Evolutionary conservation across 208 protist species (phyloP), one percentile per base, ranked within the genome.

Genomic region (Porcisia hertigi): DNA sequence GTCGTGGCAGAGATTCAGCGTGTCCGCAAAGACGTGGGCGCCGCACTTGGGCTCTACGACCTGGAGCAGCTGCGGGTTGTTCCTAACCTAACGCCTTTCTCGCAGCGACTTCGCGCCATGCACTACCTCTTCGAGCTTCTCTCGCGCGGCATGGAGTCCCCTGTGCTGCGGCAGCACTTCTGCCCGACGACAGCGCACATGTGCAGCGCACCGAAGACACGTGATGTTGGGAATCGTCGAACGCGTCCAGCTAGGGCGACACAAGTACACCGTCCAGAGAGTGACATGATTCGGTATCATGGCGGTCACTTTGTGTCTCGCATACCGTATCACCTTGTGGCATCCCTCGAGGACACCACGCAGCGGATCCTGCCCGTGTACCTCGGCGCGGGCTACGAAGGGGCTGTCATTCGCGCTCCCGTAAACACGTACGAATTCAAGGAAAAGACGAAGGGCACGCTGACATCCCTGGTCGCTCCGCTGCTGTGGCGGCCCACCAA

Each of bases 41-140:
- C 53, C 12, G 62, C 74, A 5, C 69, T 82, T 43, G 3, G 63
- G 34, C 65, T 94, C 18, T 53, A 54, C 34, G 85, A 90, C 72
- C 71, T 87, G 36, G 89, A 93, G 79, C 77, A 87, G 82, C 89
- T 97, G 20, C 88, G 88, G 23, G 78, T 89, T 34, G 84, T 89
- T 59, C 93, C 93, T 3, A 96, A 96, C 82, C 43, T 86, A 39
- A 94, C 93, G 1, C 91, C 86, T 6, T 97, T 97, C 74, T 92
- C 91, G 16, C 91, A 92, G 71, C 88, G 93, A 34, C 73, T 97
- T 43, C 92, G 92, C 64, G 86, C 87, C 16, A 75, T 96, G 84
- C 62, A 89, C 64, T 94, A 95, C 70, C 75, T 97, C n/a, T 79
- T 83, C 7, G 73, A 80, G 43, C 77, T 95, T 45, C 85, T 97